A percentile compares a stretch with the other conserved stretches of the same genome.
These are phyloP conservation scores for Rhamnella rubrinervis DNA, from an alignment of 331 rosid species.

Conservation along the genomic window DNA sequence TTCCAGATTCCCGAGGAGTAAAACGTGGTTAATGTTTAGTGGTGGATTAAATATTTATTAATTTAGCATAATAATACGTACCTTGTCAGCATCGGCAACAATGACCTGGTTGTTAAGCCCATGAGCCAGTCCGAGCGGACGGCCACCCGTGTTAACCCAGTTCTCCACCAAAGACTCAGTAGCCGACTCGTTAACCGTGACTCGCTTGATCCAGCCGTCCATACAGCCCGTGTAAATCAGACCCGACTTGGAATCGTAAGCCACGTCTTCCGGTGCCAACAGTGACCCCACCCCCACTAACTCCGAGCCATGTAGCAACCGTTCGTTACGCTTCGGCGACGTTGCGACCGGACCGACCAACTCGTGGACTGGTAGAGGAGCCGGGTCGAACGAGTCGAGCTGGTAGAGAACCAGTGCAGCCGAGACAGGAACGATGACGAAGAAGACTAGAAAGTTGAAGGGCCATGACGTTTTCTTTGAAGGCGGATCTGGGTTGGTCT, in stretches of 20 bases:
- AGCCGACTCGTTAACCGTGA: constrained; percentile 51
- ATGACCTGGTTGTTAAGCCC: constrained; percentile 22
- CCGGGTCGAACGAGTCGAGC: constrained; percentile 30
- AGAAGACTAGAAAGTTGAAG: too few relatives aligned
- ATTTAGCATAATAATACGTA: not conserved
- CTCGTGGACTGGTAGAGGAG: constrained; percentile 35
- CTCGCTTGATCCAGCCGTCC: constrained; percentile 84
- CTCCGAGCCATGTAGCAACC: constrained; percentile 42
- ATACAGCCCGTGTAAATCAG: constrained; percentile 64
- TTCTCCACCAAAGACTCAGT: constrained; percentile 45
- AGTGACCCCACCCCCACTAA: constrained; percentile 35
- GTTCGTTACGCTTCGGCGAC: constrained; percentile 31
- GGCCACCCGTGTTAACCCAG: constrained; percentile 73
- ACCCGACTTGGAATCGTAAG: constrained; percentile 44
- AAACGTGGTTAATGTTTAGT: too few relatives aligned
- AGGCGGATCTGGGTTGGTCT: too few relatives aligned
- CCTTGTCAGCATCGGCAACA: constrained; percentile 58
- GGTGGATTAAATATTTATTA: too few relatives aligned
- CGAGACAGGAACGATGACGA: too few relatives aligned
- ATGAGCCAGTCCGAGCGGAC: constrained; percentile 75
- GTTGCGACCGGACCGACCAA: constrained; percentile 5
- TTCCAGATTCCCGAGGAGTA: too few relatives aligned
- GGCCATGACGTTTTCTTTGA: too few relatives aligned
- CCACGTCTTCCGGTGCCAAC: constrained; percentile 62
- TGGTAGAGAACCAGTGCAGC: too few relatives aligned